Conservation (phyloP, 768 basidiomycete species). For the Megacollybia marginata region DNA sequence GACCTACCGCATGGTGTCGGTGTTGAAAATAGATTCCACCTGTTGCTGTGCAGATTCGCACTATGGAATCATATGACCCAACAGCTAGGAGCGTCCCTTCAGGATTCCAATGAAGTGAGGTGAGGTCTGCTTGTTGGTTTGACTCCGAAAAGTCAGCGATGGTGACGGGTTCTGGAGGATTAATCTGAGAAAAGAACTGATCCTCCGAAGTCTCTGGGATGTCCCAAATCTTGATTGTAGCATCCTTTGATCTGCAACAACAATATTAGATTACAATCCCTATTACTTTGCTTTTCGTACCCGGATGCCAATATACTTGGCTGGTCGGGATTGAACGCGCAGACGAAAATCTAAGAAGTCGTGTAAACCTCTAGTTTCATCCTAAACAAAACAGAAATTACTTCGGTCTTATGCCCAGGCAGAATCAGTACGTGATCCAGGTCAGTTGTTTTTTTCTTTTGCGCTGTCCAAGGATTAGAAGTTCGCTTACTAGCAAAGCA, state of each 20-base stretch:
- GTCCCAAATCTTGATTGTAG: slow-evolving; percentile 68
- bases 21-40: slow-evolving; percentile 62
- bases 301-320: slow-evolving; percentile 63
- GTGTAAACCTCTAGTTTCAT: slow-evolving; percentile 7
- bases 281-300: slow-evolving; percentile 30
- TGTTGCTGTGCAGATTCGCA: slow-evolving; percentile 56
- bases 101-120: slow-evolving; percentile 69
- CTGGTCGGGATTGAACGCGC: slow-evolving; percentile 67
- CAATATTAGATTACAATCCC: slow-evolving; percentile 7
- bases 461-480: slow-evolving; percentile 2
- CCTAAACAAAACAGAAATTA: slow-evolving; percentile 13
- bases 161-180: slow-evolving; percentile 29
- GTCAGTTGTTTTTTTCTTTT: slow-evolving; percentile 5
- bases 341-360: slow-evolving; percentile 61
- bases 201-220: slow-evolving; percentile 31
- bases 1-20: slow-evolving; percentile 54
- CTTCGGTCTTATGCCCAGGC: slow-evolving; percentile 57
- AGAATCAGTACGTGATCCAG: slow-evolving; percentile 25
- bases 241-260: slow-evolving; percentile 61
- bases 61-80: slow-evolving; percentile 67
- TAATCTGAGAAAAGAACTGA: slow-evolving; percentile 19
- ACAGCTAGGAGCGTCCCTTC: slow-evolving; percentile 71
- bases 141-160: slow-evolving; percentile 40
- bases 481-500: background rate
- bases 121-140: slow-evolving; percentile 52